A percentile compares a stretch with the other conserved stretches of the same genome.
phyloP scores from a whole-genome alignment of 306 rosid species.

The Sphenostylis stenocarpa region DNA sequence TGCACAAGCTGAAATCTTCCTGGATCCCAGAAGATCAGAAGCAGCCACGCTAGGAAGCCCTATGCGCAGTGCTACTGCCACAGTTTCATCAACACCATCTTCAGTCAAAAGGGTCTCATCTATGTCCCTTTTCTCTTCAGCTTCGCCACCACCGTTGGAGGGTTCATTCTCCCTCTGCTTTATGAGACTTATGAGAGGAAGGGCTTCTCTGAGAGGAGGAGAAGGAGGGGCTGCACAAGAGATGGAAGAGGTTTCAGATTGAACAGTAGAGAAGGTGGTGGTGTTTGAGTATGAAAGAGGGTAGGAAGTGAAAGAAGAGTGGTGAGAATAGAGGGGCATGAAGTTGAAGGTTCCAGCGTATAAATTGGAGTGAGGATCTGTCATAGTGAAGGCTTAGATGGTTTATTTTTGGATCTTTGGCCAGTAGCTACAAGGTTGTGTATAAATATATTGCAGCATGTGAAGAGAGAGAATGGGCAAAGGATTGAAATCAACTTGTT shows the following conservation, averaged over 20 bases:
- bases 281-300: slow-evolving; percentile 2
- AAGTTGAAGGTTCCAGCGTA: slow-evolving; percentile 44
- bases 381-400: slow-evolving; percentile 38
- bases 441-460: slow-evolving; percentile 13
- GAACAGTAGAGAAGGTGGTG: background rate
- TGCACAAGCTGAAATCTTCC: slow-evolving; percentile 8
- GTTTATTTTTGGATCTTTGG: slow-evolving; percentile 26
- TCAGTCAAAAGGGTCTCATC: background rate
- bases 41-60: slow-evolving; percentile 51
- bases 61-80: slow-evolving; percentile 50
- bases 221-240: slow-evolving; percentile 25
- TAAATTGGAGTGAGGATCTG: slow-evolving; percentile 51
- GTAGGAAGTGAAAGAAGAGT: slow-evolving; percentile 20
- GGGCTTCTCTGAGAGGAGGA: slow-evolving; percentile 55
- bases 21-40: slow-evolving; percentile 30
- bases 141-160: background rate
- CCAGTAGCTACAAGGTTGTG: background rate
- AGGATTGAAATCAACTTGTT: background rate
- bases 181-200: slow-evolving; percentile 48
- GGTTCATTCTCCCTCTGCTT: background rate
- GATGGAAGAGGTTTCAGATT: slow-evolving; percentile 9
- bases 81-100: slow-evolving; percentile 12
- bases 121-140: slow-evolving; percentile 16
- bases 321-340: slow-evolving; percentile 41
- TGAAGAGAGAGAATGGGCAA: background rate